Evolutionary conservation across 2,329 filamentous ascomycete species (phyloP).

Genomic region (Chalara sp.): DNA sequence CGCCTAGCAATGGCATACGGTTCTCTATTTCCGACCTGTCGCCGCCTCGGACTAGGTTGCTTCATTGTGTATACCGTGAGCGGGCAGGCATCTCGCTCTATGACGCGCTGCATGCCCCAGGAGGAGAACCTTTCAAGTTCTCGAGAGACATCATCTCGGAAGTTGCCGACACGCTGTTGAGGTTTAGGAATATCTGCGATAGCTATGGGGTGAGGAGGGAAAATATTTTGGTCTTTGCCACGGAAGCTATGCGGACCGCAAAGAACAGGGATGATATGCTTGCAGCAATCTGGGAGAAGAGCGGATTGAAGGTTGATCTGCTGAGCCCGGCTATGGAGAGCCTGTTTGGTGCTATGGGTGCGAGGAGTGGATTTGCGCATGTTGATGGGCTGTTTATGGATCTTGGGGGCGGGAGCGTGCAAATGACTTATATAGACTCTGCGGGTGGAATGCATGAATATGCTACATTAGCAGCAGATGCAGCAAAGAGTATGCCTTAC

Average conservation of each 20-base stretch:
- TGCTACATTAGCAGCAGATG: constrained; percentile 44
- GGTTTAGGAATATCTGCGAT: constrained; percentile 65
- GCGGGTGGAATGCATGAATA: constrained; percentile 29
- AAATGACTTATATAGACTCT: constrained; percentile 58
- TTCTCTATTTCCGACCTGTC: constrained; percentile 84
- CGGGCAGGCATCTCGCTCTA: constrained; percentile 80
- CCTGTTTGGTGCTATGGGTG: constrained; percentile 74
- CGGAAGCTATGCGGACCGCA: constrained; percentile 80
- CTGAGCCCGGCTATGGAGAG: constrained; percentile 77
- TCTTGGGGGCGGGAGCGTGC: constrained; percentile 66
- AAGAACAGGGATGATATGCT: constrained; percentile 66
- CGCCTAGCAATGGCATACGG: constrained; percentile 78
- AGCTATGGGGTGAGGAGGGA: constrained; percentile 58
- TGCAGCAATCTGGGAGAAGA: constrained; percentile 51
- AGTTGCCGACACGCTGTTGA: constrained; percentile 61
- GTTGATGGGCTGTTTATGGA: constrained; percentile 82
- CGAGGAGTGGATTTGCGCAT: constrained; percentile 63
- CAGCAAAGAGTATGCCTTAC: constrained; percentile 53
- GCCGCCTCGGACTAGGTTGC: constrained; percentile 61
- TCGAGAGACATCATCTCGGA: constrained; percentile 49
- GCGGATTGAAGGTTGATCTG: constrained; percentile 64
- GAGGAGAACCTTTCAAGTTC: constrained; percentile 33
- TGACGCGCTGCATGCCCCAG: constrained; percentile 58
- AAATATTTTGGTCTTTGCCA: constrained; percentile 73
- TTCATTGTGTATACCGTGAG: constrained; percentile 72